Base-by-base conservation (phyloP, 106 monocot genomes). In the Platanthera zijinensis region DNA sequence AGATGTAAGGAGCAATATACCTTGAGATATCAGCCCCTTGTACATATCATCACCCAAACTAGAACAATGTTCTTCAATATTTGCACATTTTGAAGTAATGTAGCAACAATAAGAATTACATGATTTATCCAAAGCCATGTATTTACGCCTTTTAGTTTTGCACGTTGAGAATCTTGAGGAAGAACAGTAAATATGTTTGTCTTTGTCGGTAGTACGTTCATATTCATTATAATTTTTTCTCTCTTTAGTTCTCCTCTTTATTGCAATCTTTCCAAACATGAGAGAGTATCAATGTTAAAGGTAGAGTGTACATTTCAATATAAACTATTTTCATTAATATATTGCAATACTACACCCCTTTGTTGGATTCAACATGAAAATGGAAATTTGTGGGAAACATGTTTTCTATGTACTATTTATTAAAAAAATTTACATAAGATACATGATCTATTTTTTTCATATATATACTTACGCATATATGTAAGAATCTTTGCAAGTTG, bases 111-210 rank as follows among this genome's bases (percentile, higher is more conserved):
- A 73, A 21, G 7, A 11, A 3, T 84, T 81, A 76, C 94, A 99
- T 0, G 47, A 57, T 13, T 18, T 63, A 54, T 87, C 81, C 14
- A 39, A 59, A 64, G 78, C 81, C 63, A 94, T 81, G 74, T 94
- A 99, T 67, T 99, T 88, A 62, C 99, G 94, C 74, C 90, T 99
- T 15, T 87, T 86, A 3, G 99, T 99, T 49, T 94, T 99, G 74
- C 99, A 99, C 9, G 78, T 82, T 17, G 99, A 99, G 19, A 4
- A 18, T 57, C 73, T 88, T 4, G 90, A 86, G 73, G 94, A 94
- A 25, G 90, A 81, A 47, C 94, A 99, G 56, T 94, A 94, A 5
- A 57, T 18, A 10, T 21, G 51, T 11, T 13, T 10, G 0, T 39
- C 57, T 51, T 9, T 50, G 51, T 48, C 71, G 74, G 52, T 5